Conservation (phyloP, 2,329 filamentous ascomycete genomes). For the Helotiales sp. region DNA sequence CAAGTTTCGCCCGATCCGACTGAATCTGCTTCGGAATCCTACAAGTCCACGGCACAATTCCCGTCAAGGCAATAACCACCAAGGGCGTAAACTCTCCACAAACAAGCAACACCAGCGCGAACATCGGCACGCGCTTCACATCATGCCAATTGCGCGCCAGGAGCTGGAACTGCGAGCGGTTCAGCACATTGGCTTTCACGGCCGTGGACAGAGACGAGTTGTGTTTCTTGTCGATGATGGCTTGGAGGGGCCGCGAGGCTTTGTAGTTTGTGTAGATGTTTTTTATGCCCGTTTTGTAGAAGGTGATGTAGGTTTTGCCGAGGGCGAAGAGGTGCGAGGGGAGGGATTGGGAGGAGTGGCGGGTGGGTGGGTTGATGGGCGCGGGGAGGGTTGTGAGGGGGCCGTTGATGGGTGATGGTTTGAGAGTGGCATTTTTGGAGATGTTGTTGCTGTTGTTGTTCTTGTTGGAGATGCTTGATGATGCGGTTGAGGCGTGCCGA, state of each 20-base stretch:
- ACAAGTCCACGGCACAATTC: slow-evolving; percentile 79
- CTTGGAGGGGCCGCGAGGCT: slow-evolving; percentile 50
- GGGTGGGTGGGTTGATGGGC: slow-evolving; percentile 65
- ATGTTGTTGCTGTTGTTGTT: slow-evolving; percentile 27
- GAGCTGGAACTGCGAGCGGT: slow-evolving; percentile 74
- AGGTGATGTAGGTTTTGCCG: slow-evolving; percentile 77
- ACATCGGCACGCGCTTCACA: slow-evolving; percentile 76
- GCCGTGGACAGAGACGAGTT: slow-evolving; percentile 43
- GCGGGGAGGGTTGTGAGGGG: slow-evolving; percentile 75
- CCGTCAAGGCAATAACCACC: slow-evolving; percentile 72
- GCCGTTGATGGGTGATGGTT: slow-evolving; percentile 63
- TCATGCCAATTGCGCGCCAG: slow-evolving; percentile 72
- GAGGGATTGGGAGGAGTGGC: slow-evolving; percentile 52
- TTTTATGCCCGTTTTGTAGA: slow-evolving; percentile 87
- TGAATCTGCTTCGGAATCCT: slow-evolving; percentile 78
- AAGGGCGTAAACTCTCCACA: slow-evolving; percentile 89
- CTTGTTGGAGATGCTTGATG: background rate
- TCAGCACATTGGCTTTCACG: slow-evolving; percentile 48
- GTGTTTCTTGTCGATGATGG: slow-evolving; percentile 52
- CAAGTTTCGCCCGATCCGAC: slow-evolving; percentile 57
- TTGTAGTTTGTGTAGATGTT: slow-evolving; percentile 72
- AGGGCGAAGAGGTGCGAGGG: slow-evolving; percentile 36
- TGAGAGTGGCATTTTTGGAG: too few relatives aligned
- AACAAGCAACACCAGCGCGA: slow-evolving; percentile 74
- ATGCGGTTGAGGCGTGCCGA: slow-evolving; percentile 48